Conservation (phyloP, 148 eudicot genomes). For the Heliosperma pusillum region DNA sequence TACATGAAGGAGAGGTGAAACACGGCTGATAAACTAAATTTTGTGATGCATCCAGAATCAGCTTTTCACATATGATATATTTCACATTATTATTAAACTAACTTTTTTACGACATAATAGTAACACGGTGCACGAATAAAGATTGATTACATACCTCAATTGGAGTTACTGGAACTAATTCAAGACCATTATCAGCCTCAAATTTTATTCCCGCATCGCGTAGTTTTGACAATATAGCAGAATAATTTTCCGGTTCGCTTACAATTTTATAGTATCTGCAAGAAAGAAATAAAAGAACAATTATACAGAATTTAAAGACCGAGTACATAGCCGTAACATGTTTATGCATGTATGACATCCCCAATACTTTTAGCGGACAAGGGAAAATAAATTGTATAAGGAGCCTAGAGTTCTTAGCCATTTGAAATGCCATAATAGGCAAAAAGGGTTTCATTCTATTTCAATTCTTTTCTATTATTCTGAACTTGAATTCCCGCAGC, state of each 20-base stretch:
- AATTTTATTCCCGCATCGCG: constrained; percentile 76
- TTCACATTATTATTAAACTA: not conserved
- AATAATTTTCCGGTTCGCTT: constrained; percentile 62
- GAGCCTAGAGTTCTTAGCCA: not conserved
- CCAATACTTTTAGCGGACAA: not conserved
- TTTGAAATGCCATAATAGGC: not conserved
- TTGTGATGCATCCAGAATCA: not conserved
- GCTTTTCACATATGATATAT: too few species aligned
- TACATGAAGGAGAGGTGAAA: not conserved
- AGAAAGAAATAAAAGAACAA: constrained; percentile 10
- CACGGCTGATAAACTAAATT: not conserved
- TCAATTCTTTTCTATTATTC: not conserved
- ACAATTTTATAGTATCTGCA: constrained; percentile 76
- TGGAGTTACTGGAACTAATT: constrained; percentile 60
- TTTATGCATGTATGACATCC: not conserved
- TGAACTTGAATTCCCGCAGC: not conserved
- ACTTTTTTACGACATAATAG: not conserved
- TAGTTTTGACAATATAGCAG: constrained; percentile 62
- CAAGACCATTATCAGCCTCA: constrained; percentile 83
- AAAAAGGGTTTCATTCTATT: not conserved
- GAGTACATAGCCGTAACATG: not conserved
- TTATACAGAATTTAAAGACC: constrained; percentile 1
- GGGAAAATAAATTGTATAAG: not conserved
- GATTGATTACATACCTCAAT: constrained; percentile 56
- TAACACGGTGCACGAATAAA: not conserved